Evolutionary conservation across 2,329 filamentous ascomycete species (phyloP).

Genomic region (Epichloe typhina): DNA sequence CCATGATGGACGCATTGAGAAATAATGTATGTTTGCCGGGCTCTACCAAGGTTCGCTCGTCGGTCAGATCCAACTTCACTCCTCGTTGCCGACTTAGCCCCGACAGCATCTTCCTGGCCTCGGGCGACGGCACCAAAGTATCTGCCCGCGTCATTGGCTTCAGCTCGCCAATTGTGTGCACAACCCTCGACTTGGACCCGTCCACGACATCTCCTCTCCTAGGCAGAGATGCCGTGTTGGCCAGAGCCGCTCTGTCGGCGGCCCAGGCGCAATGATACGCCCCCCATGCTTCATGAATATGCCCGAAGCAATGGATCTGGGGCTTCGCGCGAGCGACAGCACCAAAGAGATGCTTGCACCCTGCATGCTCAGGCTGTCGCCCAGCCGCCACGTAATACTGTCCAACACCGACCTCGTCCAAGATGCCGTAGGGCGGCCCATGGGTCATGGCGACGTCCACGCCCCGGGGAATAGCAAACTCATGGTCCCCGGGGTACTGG

Average conservation of each 20-base stretch:
- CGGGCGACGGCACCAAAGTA: constrained; percentile 1
- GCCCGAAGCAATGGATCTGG: constrained; percentile 41
- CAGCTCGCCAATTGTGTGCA: constrained; percentile 22
- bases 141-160: constrained; percentile 9
- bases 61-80: constrained; percentile 24
- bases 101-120: constrained; percentile 9
- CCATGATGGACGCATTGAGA: constrained; percentile 44
- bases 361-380: constrained; percentile 17
- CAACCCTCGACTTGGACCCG: constrained; percentile 19
- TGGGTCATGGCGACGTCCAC: constrained; percentile 41
- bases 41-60: constrained; percentile 18
- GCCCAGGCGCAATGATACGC: constrained; percentile 38
- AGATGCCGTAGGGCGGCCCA: constrained; percentile 37
- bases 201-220: constrained; percentile 24
- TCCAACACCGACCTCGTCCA: constrained; percentile 25
- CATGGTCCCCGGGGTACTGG: constrained; percentile 31
- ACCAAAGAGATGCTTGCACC: constrained; percentile 30
- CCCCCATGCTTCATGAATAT: constrained; percentile 52
- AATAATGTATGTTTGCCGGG: constrained; percentile 40
- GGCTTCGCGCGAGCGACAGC: constrained; percentile 32
- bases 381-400: neutral
- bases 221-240: constrained; percentile 7
- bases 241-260: neutral
- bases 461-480: constrained; percentile 20
- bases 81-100: constrained; percentile 16